Conservation (phyloP, 176 grass and related monocot genomes). For the Triticum urartu region DNA sequence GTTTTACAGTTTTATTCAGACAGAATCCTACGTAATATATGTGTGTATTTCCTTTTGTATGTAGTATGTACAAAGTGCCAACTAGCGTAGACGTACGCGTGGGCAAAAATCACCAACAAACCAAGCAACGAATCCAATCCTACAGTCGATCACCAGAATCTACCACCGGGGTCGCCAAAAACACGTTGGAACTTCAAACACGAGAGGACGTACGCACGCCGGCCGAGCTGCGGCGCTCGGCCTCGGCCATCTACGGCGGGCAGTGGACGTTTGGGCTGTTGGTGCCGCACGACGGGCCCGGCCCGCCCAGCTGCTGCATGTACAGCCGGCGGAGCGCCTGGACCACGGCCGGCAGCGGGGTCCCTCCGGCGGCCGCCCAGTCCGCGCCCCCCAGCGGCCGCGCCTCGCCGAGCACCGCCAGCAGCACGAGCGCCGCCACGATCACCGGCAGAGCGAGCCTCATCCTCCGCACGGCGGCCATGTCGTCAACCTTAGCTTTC, state of each 20-base stretch:
- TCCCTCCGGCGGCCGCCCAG: not conserved
- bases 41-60: not conserved
- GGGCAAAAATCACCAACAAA: not conserved
- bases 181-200: not conserved
- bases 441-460: not conserved
- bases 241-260: constrained; percentile 15
- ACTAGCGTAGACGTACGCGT: not conserved
- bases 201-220: not conserved
- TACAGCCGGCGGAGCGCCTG: constrained; percentile 37
- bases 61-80: not conserved
- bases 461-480: not conserved
- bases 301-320: constrained; percentile 45
- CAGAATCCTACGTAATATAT: not conserved
- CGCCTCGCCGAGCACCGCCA: constrained; percentile 28
- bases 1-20: not conserved
- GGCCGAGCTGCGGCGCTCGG: not conserved
- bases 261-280: constrained; percentile 49
- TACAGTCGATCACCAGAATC: not conserved
- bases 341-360: constrained; percentile 9
- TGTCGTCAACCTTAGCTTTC: not conserved
- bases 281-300: constrained; percentile 37
- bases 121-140: not conserved
- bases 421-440: constrained; percentile 7
- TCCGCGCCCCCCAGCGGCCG: constrained; percentile 20
- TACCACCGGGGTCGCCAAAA: not conserved